Base-by-base conservation (phyloP, 306 rosid genomes). In the Acacia crassicarpa region DNA sequence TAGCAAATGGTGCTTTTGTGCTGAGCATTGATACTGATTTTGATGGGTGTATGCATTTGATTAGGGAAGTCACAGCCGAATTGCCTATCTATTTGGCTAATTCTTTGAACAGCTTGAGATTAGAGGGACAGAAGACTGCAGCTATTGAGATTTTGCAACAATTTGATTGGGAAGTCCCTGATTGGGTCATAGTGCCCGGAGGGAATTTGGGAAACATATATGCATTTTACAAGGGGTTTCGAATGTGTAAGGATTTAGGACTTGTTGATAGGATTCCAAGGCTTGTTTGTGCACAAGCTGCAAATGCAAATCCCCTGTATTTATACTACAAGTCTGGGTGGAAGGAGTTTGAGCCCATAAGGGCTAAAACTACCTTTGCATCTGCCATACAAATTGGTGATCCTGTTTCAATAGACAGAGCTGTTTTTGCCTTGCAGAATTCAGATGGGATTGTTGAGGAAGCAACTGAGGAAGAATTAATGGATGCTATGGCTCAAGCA, bases 221-320 rank as follows among this genome's bases (percentile, higher is more conserved):
- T 88, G 98, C 98, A 7, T 93, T 93, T 68, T 91, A 93, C 72
- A 91, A 93, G 85, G 98, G 97, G 30, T 93, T 93, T 81, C 79
- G 76, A 2, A 93, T 94, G 98, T 91, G 98, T 59, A 86, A 83
- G 63, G 98, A 94, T 11, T 78, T 94, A 12, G 98, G 98, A 6
- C 89, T 94, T 46, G 97, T 94, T 27, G 97, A 91, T 73, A 90
- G 76, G 76, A 90, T 94, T 81, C 97, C 97, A 1, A 89, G 94
- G 90, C 94, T 93, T 63, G 98, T 93, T n/a, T 93, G 94, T 84
- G 98, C 98, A 63, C 97, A 93, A 58, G 97, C 97, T 30, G 98
- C 98, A 0, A 91, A 89, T 86, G 98, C 98, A 0, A 91, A 94
- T 76, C 97, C 98, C 5, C 71, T 91, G 15, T 94, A 91, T 82